phyloP scores from a whole-genome alignment of 768 basidiomycete genomes.

The Harrya chromipes region DNA sequence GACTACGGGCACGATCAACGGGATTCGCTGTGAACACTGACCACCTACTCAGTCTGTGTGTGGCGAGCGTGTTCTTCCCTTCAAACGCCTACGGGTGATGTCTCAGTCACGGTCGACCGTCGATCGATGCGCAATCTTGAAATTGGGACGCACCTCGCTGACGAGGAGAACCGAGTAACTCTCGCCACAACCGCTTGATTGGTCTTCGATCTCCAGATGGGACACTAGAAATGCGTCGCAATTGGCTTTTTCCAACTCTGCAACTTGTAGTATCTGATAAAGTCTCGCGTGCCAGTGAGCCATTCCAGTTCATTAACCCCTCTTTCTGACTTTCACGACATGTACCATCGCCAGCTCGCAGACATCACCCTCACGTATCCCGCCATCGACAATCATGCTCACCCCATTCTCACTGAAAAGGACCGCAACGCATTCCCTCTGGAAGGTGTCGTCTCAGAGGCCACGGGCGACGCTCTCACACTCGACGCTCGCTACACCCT shows the following conservation, averaged over 20 bases:
- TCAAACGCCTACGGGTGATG: conserved; percentile 55
- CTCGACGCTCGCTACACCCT: conserved; percentile 54
- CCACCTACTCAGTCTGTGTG: conserved; percentile 64
- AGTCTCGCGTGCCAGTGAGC: too few relatives aligned
- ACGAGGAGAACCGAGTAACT: conserved; percentile 74
- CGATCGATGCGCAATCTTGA: neutral
- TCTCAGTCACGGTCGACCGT: neutral
- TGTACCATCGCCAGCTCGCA: conserved; percentile 17
- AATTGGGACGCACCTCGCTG: conserved; percentile 53
- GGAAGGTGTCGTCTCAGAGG: conserved; percentile 67
- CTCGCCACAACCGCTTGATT: conserved; percentile 79
- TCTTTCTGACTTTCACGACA: too few relatives aligned
- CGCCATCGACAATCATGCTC: conserved; percentile 78
- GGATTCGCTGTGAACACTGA: neutral
- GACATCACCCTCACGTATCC: conserved; percentile 36
- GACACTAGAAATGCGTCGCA: conserved; percentile 58
- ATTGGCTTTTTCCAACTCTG: conserved; percentile 60
- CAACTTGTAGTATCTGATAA: conserved; percentile 34
- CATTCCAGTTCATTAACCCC: too few relatives aligned
- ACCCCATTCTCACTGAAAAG: conserved; percentile 55
- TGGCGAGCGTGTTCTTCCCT: conserved; percentile 74
- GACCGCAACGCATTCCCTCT: conserved; percentile 49
- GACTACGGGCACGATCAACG: conserved; percentile 42
- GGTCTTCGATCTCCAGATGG: conserved; percentile 72
- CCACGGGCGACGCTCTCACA: conserved; percentile 47